Percentiles rank a stretch among this genome's conserved stretches.
These are phyloP conservation scores for Nothomitra cinnamomea DNA, from an alignment of 2,329 filamentous ascomycete genomes.

Conservation along the genomic window DNA sequence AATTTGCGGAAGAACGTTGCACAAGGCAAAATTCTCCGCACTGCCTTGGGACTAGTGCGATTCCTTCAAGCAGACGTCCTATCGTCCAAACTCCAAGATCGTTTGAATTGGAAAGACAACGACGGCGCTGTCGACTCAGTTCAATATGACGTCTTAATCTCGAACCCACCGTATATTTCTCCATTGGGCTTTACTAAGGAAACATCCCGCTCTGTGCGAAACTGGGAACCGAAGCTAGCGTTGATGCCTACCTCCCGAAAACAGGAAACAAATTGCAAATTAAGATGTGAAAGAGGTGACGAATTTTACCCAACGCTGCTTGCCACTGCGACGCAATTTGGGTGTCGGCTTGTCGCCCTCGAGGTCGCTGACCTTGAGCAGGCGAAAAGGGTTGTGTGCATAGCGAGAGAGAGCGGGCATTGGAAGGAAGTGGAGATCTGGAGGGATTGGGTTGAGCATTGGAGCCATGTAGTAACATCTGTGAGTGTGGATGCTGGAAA, in stretches of 20 bases:
- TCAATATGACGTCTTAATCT: conserved; percentile 50
- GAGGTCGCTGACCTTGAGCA: conserved; percentile 58
- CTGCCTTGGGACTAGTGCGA: conserved; percentile 13
- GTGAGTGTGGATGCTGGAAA: background rate
- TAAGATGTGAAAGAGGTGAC: conserved; percentile 22
- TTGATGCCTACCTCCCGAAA: conserved; percentile 41
- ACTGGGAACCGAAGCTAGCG: conserved; percentile 65
- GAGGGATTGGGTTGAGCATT: conserved; percentile 42
- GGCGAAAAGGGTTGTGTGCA: conserved; percentile 41
- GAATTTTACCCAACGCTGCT: conserved; percentile 55
- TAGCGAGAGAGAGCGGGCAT: conserved; percentile 23
- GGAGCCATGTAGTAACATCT: background rate
- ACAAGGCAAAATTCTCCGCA: conserved; percentile 13
- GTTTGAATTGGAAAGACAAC: background rate
- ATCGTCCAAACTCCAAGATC: conserved; percentile 5
- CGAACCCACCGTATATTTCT: conserved; percentile 88
- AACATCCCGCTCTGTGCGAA: conserved; percentile 58
- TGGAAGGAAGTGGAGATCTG: conserved; percentile 45
- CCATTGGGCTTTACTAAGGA: conserved; percentile 39
- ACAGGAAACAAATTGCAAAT: background rate
- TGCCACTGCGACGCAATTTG: conserved; percentile 30
- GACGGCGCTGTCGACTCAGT: background rate
- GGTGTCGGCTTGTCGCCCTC: conserved; percentile 41
- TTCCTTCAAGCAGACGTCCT: conserved; percentile 23
- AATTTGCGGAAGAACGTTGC: conserved; percentile 43